Evolutionary conservation across 2,329 filamentous ascomycete genomes (phyloP), one percentile per base, ranked within the genome.

Genomic region (Apiospora malaysiana): DNA sequence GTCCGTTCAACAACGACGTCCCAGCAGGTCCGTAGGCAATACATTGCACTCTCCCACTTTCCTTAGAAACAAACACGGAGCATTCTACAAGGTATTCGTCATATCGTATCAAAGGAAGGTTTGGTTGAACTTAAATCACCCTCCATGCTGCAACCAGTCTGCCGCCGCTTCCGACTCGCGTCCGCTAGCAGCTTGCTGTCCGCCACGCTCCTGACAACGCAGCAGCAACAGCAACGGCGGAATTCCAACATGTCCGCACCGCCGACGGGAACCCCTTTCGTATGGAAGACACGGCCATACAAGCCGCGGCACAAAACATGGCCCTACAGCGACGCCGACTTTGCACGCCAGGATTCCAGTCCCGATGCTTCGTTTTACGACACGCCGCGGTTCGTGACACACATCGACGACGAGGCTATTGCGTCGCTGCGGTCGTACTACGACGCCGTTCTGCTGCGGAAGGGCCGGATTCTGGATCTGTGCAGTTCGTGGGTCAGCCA

Each of bases 401-500:
- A 71, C 21, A 71, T 71, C 21, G 70, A 71, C 18, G 70, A 71
- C 3, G 47, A 40, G 10, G 70, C 70, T 14, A 71, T 71, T 8
- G 37, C 46, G 2, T 32, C 70, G 0, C 40, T 71, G 40, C 40
- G 66, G 16, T 25, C 45, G 4, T 71, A 71, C 51, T 71, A 71
- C 18, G 66, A 68, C 12, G 16, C 40, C 10, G 70, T 68, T 27
- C 43, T 71, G 66, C 70, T 66, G 7, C 70, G 66, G 16, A 49
- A 65, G 10, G 70, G 66, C 5, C 66, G 49, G n/a, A 37, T 71
- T 18, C 43, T 71, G 2, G 70, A 71, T 27, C 42, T 71, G n/a
- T 71, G 70, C 42, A 71, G 66, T 14, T 68, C 66, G 10, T 71
- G 70, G 70, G 63, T 71, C 37, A 71, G 70, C 32, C 70, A 71